Evolutionary conservation across 148 eudicot species (phyloP), one percentile per base, ranked within the genome.

Genomic region (Mesembryanthemum crystallinum): DNA sequence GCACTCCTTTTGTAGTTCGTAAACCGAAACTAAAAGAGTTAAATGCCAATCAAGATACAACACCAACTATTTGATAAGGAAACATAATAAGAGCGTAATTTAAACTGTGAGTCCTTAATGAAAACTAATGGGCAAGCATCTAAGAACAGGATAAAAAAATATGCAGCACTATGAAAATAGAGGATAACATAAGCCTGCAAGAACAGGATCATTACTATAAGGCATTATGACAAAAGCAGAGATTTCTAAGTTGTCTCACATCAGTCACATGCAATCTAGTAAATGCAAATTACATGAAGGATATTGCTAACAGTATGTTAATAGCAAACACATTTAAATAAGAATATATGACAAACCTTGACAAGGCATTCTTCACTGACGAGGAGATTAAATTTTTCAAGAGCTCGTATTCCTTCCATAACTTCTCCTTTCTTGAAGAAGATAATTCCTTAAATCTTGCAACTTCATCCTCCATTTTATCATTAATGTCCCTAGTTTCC

Each of bases 1-100:
- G 90, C 83, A 95, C 97, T 83, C 99, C 99, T 68, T 91, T 95
- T 79, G 87, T 88, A 77, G 94, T 86, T 64, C 92, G 91, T 79
- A 91, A 86, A 69, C 97, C 96, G 74, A 90, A 65, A 77, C 97
- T 92, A 82, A 77, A 79, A 83, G 72, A 86, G 78, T 73, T 67
- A 79, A 81, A 81, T 37, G 79, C 75, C 78, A 65, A 74, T 77
- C 69, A 76, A 68, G 64, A 80, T 47, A 61, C 72, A 74, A 64
- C 23, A 64, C 4, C 57, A 68, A 80, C 62, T 64, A 20, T 61
- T 66, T 33, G 18, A 67, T 23, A 24, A 69, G 30, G 18, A 39
- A 72, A 73, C 64, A 67, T 52, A 24, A 61, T 39, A 33, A 72
- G 72, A 35, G 30, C 13, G 49, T 21, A 62, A 17, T 8, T 25